phyloP scores from a whole-genome alignment of 2,329 filamentous ascomycete genomes.

The Emmonsiellopsis sp. region DNA sequence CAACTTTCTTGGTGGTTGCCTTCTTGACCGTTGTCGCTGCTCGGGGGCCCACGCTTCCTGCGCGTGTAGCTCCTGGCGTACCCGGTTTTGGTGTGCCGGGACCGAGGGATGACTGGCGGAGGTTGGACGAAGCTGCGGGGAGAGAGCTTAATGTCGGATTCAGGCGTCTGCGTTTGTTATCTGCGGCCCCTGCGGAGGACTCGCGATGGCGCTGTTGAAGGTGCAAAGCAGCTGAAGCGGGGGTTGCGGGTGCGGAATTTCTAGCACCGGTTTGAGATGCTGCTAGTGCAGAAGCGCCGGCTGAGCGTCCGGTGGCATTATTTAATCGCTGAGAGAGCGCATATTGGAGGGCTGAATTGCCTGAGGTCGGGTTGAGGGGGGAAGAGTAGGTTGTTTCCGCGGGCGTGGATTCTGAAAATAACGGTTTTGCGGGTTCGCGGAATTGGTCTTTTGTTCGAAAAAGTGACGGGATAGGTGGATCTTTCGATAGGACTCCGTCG shows the following conservation, averaged over 20 bases:
- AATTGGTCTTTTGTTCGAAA: constrained; percentile 36
- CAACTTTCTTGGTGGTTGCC: constrained; percentile 43
- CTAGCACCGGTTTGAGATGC: constrained; percentile 27
- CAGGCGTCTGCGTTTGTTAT: constrained; percentile 51
- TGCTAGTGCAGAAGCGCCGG: constrained; percentile 30
- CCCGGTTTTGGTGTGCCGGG: constrained; percentile 55
- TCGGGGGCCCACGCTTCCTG: constrained; percentile 50
- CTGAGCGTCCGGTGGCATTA: constrained; percentile 22
- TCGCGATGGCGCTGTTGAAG: constrained; percentile 42
- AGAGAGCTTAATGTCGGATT: constrained; percentile 45
- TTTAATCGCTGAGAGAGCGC: constrained; percentile 42
- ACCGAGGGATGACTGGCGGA: constrained; percentile 53
- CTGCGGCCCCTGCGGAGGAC: constrained; percentile 43
- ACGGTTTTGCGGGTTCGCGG: constrained; percentile 37
- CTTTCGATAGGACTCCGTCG: constrained; percentile 50
- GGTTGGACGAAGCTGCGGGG: constrained; percentile 43
- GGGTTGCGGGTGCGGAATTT: constrained; percentile 37
- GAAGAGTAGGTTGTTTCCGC: constrained; percentile 33
- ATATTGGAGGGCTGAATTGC: constrained; percentile 45
- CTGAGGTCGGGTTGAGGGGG: constrained; percentile 46
- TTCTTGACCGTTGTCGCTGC: constrained; percentile 32
- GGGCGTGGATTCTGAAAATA: constrained; percentile 37
- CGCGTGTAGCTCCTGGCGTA: constrained; percentile 44
- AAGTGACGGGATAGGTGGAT: constrained; percentile 51
- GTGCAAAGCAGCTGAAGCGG: constrained; percentile 27